phyloP scores from a whole-genome alignment of 306 rosid species.

The Crotalaria pallida region DNA sequence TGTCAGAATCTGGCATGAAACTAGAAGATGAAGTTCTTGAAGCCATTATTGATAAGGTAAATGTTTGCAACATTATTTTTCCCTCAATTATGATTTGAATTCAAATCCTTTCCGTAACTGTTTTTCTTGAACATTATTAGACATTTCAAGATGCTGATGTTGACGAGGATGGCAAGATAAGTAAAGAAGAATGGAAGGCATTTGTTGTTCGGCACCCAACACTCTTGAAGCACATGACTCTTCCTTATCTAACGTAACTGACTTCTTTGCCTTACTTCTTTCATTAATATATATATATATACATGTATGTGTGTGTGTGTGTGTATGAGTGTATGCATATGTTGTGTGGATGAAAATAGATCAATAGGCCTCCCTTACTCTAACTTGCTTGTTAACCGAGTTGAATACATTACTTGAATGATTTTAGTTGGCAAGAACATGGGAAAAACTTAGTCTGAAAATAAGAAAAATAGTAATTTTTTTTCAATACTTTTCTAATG shows the following conservation, averaged over 20 bases:
- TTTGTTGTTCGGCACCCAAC: constrained; percentile 43
- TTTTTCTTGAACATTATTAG: constrained; percentile 15
- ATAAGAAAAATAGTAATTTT: too few relatives aligned
- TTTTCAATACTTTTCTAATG: too few relatives aligned
- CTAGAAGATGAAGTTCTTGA: constrained; percentile 50
- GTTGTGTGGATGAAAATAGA: too few relatives aligned
- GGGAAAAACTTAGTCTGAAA: neutral
- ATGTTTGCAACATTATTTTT: neutral
- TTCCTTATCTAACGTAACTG: constrained; percentile 46
- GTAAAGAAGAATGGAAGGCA: constrained; percentile 59
- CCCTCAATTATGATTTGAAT: neutral
- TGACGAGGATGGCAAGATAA: constrained; percentile 59
- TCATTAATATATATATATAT: neutral
- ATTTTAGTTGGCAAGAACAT: neutral
- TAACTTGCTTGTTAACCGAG: too few relatives aligned
- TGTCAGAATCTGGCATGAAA: constrained; percentile 42
- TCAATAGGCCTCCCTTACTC: too few relatives aligned
- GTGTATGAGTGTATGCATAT: too few relatives aligned
- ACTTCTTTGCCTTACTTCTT: neutral
- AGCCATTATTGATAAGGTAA: constrained; percentile 49
- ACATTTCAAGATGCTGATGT: constrained; percentile 61
- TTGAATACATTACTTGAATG: neutral
- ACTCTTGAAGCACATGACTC: constrained; percentile 62
- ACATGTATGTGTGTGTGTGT: too few relatives aligned
- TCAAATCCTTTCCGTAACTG: neutral